phyloP scores from a whole-genome alignment of 306 rosid species.

The Ceratonia siliqua region DNA sequence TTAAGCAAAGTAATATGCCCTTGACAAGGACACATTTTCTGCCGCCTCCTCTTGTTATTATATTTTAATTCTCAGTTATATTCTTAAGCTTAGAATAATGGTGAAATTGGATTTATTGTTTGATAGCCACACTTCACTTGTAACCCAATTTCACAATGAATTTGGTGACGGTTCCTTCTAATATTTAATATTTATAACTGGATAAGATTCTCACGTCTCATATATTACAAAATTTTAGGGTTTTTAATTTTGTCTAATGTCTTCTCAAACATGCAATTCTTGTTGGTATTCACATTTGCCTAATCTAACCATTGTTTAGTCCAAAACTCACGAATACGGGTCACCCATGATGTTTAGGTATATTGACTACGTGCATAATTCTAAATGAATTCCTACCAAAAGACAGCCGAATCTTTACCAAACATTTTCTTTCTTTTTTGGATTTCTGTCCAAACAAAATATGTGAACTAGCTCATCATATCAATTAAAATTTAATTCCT shows the following conservation, averaged over 20 bases:
- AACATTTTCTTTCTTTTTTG: not conserved
- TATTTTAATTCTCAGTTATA: not conserved
- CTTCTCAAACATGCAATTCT: not conserved
- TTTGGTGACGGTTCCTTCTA: not conserved
- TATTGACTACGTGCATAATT: conserved; percentile 2
- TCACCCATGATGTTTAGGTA: not conserved
- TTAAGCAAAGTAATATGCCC: too few species aligned
- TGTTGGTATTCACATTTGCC: not conserved
- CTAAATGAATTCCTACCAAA: conserved; percentile 23
- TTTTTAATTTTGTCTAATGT: not conserved
- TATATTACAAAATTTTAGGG: not conserved
- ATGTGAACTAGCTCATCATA: too few species aligned
- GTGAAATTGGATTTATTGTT: not conserved
- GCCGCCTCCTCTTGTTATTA: too few species aligned
- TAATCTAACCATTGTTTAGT: not conserved
- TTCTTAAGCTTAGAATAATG: not conserved
- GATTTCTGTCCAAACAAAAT: not conserved
- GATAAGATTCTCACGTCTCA: not conserved
- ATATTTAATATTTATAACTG: not conserved
- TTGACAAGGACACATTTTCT: not conserved
- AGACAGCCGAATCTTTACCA: not conserved
- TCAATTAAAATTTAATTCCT: not conserved
- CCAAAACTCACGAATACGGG: not conserved
- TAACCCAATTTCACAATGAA: not conserved
- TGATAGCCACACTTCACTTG: not conserved